phyloP scores from a whole-genome alignment of 2,329 filamentous ascomycete species.

The Cercospora nicotianae region DNA sequence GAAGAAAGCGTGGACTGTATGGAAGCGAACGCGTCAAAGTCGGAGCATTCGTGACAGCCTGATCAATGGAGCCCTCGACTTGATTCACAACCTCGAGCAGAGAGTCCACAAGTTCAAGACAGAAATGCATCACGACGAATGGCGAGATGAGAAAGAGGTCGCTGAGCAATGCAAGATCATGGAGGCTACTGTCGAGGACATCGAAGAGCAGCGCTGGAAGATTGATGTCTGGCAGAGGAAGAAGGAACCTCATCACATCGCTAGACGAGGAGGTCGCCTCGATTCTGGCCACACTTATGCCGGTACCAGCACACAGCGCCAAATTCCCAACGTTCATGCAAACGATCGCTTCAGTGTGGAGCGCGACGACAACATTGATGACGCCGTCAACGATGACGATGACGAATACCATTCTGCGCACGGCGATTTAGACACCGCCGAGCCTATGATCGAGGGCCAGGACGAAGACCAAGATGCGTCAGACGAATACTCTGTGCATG shows the following conservation, averaged over 20 bases:
- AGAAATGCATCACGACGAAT: conserved; percentile 56
- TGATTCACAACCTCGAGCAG: conserved; percentile 47
- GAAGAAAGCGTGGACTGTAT: conserved; percentile 62
- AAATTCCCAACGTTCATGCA: conserved; percentile 13
- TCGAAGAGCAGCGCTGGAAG: conserved; percentile 54
- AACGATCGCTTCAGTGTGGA: conserved; percentile 34
- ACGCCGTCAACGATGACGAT: conserved; percentile 20
- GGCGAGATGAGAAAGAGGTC: conserved; percentile 56
- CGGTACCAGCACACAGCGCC: not conserved
- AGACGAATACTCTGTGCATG: conserved; percentile 15
- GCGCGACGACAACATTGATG: conserved; percentile 17
- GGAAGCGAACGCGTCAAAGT: conserved; percentile 57
- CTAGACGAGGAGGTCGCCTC: conserved; percentile 20
- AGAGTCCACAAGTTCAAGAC: conserved; percentile 59
- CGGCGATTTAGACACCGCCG: conserved; percentile 8
- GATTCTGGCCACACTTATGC: not conserved
- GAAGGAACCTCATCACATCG: conserved; percentile 32
- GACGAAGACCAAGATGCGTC: conserved; percentile 18
- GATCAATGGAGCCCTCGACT: conserved; percentile 48
- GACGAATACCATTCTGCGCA: conserved; percentile 25
- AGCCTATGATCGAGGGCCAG: not conserved
- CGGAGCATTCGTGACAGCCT: conserved; percentile 42
- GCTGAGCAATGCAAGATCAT: conserved; percentile 58
- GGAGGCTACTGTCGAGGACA: conserved; percentile 64
- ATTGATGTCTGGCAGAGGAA: conserved; percentile 42